phyloP scores from a whole-genome alignment of 805 yeast genomes.

The Candida vaughaniae region DNA sequence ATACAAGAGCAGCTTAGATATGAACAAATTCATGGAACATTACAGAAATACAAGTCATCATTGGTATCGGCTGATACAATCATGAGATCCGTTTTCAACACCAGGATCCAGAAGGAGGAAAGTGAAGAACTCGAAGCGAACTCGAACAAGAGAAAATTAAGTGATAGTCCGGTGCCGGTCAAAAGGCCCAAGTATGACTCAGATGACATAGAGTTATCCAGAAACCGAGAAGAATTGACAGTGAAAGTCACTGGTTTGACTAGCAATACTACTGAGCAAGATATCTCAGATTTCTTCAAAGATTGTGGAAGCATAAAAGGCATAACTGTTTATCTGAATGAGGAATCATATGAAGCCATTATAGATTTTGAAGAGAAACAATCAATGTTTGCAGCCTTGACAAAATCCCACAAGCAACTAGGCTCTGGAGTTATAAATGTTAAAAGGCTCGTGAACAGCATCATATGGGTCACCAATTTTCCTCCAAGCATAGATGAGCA shows the following conservation, averaged over 20 bases:
- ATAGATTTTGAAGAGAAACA: constrained; percentile 54
- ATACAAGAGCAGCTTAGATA: constrained; percentile 43
- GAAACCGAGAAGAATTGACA: constrained; percentile 62
- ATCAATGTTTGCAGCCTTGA: constrained; percentile 56
- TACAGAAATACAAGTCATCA: constrained; percentile 19
- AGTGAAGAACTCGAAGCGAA: neutral
- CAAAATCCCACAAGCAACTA: constrained; percentile 53
- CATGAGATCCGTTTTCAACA: constrained; percentile 9
- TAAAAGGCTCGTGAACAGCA: constrained; percentile 42
- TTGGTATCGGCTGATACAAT: constrained; percentile 23
- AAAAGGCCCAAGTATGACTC: constrained; percentile 3
- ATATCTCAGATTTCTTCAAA: constrained; percentile 44
- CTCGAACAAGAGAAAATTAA: neutral
- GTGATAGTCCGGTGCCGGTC: neutral
- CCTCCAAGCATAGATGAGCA: constrained; percentile 52
- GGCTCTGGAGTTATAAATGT: constrained; percentile 47
- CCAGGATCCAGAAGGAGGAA: constrained; percentile 1
- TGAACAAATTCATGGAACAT: constrained; percentile 34
- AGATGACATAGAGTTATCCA: constrained; percentile 10
- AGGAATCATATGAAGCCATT: constrained; percentile 40
- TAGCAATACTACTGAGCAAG: constrained; percentile 31
- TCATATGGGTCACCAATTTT: constrained; percentile 73
- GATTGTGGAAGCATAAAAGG: constrained; percentile 60
- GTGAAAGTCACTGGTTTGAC: constrained; percentile 56
- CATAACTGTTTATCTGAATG: constrained; percentile 21